Conservation (phyloP, 2,329 filamentous ascomycete genomes). For the Geosmithia flava region DNA sequence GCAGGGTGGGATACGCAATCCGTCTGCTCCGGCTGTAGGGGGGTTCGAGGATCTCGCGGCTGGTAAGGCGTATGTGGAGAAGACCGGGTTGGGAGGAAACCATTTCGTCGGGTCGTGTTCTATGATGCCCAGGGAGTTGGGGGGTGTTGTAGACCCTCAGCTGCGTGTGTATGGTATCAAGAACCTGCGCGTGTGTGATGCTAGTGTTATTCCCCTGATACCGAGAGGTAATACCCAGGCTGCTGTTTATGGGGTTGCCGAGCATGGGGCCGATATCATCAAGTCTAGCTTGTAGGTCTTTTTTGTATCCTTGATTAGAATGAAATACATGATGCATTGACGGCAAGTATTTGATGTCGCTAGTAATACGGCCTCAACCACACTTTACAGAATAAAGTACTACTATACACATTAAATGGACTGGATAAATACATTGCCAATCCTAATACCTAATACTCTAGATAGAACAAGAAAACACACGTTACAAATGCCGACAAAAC, state of each 20-base stretch:
- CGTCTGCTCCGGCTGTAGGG: neutral
- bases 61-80: slow-evolving; percentile 19
- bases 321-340: too few species aligned
- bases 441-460: too few species aligned
- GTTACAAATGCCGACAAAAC: too few species aligned
- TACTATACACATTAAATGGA: too few species aligned
- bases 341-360: too few species aligned
- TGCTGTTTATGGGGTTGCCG: slow-evolving; percentile 7
- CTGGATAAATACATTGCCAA: too few species aligned
- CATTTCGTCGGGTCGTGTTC: slow-evolving; percentile 35
- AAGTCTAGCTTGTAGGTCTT: neutral
- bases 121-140: slow-evolving; percentile 29
- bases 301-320: too few species aligned
- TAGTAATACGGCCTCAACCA: too few species aligned
- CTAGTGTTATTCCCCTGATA: slow-evolving; percentile 7
- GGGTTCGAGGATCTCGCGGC: slow-evolving; percentile 7
- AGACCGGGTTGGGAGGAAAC: slow-evolving; percentile 22
- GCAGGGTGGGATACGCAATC: slow-evolving; percentile 14
- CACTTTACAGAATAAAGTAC: too few species aligned
- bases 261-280: slow-evolving; percentile 5
- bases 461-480: too few species aligned
- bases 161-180: slow-evolving; percentile 5
- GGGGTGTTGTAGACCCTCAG: slow-evolving; percentile 15
- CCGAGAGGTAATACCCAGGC: slow-evolving; percentile 6
- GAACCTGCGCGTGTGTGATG: slow-evolving; percentile 7